phyloP scores from a whole-genome alignment of 1,284 basidiomycete species.

The Ustilago cynodontis region DNA sequence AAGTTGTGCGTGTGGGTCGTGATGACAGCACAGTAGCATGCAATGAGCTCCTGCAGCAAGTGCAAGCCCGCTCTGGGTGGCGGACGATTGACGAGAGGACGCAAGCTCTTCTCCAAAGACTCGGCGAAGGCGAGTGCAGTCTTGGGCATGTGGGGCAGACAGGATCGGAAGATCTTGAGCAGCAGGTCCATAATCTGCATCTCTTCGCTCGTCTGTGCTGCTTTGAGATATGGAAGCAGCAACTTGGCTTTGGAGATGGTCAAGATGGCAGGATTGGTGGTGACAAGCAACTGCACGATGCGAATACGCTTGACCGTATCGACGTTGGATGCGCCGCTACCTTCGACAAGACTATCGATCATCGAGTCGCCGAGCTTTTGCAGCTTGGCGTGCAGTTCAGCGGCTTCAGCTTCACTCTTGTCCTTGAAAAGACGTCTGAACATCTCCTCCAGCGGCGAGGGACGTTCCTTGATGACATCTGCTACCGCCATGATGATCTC shows the following conservation, averaged over 20 bases:
- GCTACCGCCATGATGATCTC: conserved; percentile 85
- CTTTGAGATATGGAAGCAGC: conserved; percentile 87
- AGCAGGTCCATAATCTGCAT: conserved; percentile 72
- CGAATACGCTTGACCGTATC: conserved; percentile 73
- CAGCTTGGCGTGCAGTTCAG: conserved; percentile 76
- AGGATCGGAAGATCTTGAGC: conserved; percentile 84
- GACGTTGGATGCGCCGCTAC: conserved; percentile 76
- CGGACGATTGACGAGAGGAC: conserved; percentile 83
- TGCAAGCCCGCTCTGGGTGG: conserved; percentile 47
- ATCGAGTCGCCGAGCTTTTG: conserved; percentile 83
- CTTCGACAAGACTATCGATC: conserved; percentile 88
- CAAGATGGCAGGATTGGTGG: conserved; percentile 83
- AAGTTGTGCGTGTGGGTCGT: conserved; percentile 88
- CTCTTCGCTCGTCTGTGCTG: conserved; percentile 83
- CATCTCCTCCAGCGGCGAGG: conserved; percentile 85
- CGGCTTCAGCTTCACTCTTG: conserved; percentile 40
- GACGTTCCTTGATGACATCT: conserved; percentile 82
- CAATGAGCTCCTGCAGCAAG: conserved; percentile 81
- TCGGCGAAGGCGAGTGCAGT: conserved; percentile 77
- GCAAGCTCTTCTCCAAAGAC: conserved; percentile 86
- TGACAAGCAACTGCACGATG: conserved; percentile 83
- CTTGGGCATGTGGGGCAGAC: conserved; percentile 80
- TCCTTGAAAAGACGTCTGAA: conserved; percentile 74
- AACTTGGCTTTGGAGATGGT: conserved; percentile 83
- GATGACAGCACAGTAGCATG: conserved; percentile 88